Base-by-base conservation (phyloP, 306 rosid genomes). In the Alnus glutinosa region DNA sequence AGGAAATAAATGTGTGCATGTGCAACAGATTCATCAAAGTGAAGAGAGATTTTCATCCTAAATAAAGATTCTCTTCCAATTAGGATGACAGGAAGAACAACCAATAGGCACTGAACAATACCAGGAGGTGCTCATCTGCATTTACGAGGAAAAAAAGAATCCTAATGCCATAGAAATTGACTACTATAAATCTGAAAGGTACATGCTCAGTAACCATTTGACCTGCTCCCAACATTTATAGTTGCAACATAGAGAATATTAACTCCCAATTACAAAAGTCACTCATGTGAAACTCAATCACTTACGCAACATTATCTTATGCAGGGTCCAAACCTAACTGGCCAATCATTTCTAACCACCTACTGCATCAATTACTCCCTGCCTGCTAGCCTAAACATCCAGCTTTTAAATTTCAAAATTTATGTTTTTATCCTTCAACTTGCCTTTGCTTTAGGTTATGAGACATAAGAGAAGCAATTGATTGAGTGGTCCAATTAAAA, bases 381-480 rank as follows among this genome's bases (percentile, higher is more conserved):
- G 28, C 28, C 28, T 23, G 28, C 28, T 23, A 23, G 28, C 28
- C 28, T 23, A 23, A 23, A 64, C 23, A 64, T 36, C 47, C 48
- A 36, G 44, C 23, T 64, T 15, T 16, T 34, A 64, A 37, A 36
- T 55, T 55, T 64, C 71, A 64, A 64, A 36, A 4, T 37, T 18
- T 64, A 71, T 42, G 62, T 28, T 48, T 78, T 42, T 67, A 39
- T 61, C 78, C 71, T 37, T 46, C 50, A 47, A 67, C 18, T 19
- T 2, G 51, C 23, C 74, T 23, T 76, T 47, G 78, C 54, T 81
- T 76, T 75, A 48, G 42, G 46, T 71, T 64, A 64, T 71, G 77
- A n/a, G 73, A 54, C 59, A 37, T 9, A 18, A 39, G 52, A 78
- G 74, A 79, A 46, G 4, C 15, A 73, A 78, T 55, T 6, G 18